Conservation (phyloP, 2,329 filamentous ascomycete genomes). For the Fusarium sp. region DNA sequence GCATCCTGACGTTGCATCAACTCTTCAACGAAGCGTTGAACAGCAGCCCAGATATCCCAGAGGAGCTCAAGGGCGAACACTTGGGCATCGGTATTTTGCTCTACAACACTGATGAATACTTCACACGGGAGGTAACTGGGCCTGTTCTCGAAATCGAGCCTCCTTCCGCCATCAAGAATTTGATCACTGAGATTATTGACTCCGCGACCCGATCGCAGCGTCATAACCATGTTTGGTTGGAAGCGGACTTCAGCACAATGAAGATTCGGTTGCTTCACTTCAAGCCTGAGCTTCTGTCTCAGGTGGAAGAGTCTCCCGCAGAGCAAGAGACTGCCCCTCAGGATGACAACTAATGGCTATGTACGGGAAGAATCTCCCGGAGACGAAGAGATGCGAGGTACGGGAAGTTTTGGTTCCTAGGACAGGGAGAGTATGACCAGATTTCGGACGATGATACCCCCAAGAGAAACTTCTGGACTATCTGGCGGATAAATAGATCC, state of each 20-base stretch:
- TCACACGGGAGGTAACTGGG: not conserved
- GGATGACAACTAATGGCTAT: not conserved
- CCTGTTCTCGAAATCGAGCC: not conserved
- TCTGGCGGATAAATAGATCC: not conserved
- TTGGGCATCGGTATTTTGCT: not conserved
- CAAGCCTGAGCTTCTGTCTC: not conserved
- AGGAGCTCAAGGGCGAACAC: not conserved
- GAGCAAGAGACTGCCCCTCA: not conserved
- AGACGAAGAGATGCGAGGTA: too few relatives aligned
- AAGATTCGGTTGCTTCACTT: not conserved
- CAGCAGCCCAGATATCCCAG: not conserved
- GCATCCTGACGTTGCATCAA: not conserved
- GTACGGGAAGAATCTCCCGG: not conserved
- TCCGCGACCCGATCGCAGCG: not conserved
- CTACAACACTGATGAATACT: not conserved
- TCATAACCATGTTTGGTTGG: not conserved
- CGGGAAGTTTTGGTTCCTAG: not conserved
- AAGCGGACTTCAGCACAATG: not conserved
- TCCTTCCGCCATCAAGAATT: not conserved
- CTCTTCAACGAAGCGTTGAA: not conserved
- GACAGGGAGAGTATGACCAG: not conserved
- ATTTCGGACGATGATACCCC: not conserved
- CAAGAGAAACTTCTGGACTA: not conserved
- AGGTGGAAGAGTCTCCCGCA: accelerated
- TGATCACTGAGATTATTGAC: not conserved